phyloP scores from a whole-genome alignment of 495 filamentous ascomycete species.

The Viridothelium virens region DNA sequence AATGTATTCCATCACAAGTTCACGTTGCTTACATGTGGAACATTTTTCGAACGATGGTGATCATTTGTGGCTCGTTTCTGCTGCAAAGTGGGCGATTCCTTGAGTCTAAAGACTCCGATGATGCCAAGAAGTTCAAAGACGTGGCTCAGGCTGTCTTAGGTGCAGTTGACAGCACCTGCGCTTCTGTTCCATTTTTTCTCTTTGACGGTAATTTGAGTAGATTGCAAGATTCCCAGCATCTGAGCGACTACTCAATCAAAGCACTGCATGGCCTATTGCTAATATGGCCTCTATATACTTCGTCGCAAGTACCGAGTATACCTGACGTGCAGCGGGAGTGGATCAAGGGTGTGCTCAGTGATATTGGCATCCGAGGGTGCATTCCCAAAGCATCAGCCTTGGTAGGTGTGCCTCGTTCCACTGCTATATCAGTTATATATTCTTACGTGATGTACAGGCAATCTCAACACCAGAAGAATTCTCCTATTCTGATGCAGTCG shows the following conservation, averaged over 20 bases:
- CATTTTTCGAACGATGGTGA: not conserved
- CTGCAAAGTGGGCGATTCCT: not conserved
- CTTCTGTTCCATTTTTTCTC: constrained; percentile 2
- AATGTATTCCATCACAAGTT: not conserved
- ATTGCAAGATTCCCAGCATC: not conserved
- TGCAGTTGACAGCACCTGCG: not conserved
- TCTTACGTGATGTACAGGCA: not conserved
- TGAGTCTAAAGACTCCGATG: not conserved
- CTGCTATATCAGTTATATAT: not conserved
- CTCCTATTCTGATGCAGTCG: not conserved
- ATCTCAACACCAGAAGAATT: not conserved
- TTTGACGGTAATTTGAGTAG: not conserved
- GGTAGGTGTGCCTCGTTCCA: not conserved
- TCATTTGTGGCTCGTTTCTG: not conserved
- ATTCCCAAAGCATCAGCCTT: not conserved
- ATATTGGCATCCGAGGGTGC: not conserved
- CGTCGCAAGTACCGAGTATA: not conserved
- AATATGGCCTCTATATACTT: not conserved
- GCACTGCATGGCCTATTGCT: not conserved
- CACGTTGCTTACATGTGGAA: not conserved
- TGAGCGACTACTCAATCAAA: not conserved
- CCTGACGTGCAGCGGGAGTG: not conserved
- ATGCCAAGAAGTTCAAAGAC: not conserved
- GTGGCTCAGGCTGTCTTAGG: not conserved
- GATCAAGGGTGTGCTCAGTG: not conserved